A percentile compares a stretch with the other conserved stretches of the same genome.
Evolutionary conservation across 2,329 filamentous ascomycete species (phyloP).

Genomic region (Trichoderma polysporum): DNA sequence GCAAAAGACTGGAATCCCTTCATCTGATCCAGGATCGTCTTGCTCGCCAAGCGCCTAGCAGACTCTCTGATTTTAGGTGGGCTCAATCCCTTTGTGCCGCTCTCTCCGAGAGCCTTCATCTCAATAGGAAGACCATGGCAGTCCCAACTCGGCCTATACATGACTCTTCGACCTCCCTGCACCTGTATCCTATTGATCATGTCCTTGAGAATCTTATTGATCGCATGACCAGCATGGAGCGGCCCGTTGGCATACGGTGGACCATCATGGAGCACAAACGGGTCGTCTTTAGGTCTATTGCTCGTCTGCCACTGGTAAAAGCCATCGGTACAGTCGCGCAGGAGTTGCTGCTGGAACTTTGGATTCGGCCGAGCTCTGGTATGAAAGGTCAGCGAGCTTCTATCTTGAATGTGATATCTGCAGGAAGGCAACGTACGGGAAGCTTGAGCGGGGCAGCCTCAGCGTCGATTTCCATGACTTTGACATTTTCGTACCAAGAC

Average conservation of each 20-base stretch:
- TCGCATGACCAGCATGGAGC: slow-evolving; percentile 87
- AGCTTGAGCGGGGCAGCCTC: slow-evolving; percentile 71
- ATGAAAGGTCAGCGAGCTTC: neutral
- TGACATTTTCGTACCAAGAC: slow-evolving; percentile 37
- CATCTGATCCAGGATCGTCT: slow-evolving; percentile 72
- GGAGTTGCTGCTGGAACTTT: slow-evolving; percentile 55
- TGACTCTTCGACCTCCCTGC: slow-evolving; percentile 66
- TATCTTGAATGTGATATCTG: neutral
- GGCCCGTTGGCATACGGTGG: slow-evolving; percentile 94
- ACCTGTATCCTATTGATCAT: slow-evolving; percentile 82
- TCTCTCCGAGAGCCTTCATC: slow-evolving; percentile 78
- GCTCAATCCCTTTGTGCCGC: slow-evolving; percentile 43
- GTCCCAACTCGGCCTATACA: slow-evolving; percentile 93
- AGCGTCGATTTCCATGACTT: slow-evolving; percentile 73
- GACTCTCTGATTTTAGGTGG: slow-evolving; percentile 61
- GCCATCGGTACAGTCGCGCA: slow-evolving; percentile 78
- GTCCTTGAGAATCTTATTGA: slow-evolving; percentile 98
- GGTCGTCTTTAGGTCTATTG: slow-evolving; percentile 52
- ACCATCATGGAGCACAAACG: slow-evolving; percentile 88
- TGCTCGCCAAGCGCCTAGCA: slow-evolving; percentile 64
- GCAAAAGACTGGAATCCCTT: slow-evolving; percentile 70
- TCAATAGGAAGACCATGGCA: slow-evolving; percentile 97
- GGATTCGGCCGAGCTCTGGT: slow-evolving; percentile 52
- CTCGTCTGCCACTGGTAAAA: slow-evolving; percentile 83
- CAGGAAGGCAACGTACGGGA: slow-evolving; percentile 57